Evolutionary conservation across 2,329 filamentous ascomycete species (phyloP).

Genomic region (Verticillium zaregamsianum): DNA sequence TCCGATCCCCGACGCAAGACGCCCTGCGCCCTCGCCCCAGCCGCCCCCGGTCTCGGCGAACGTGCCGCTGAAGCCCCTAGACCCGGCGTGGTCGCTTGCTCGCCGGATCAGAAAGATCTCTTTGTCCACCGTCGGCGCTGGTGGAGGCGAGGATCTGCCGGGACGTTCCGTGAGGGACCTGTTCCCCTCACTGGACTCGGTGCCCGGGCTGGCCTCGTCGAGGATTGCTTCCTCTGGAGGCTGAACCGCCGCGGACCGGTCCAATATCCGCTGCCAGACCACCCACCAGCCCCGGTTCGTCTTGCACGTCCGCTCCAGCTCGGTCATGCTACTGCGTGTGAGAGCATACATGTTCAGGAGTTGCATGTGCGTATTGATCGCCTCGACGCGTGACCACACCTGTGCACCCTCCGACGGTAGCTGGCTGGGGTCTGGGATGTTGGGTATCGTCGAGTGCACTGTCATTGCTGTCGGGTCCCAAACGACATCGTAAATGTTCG

Average conservation of each 20-base stretch:
- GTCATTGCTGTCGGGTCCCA: conserved; percentile 56
- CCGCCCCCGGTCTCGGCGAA: conserved; percentile 32
- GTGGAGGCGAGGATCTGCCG: not conserved
- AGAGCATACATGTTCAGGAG: conserved; percentile 53
- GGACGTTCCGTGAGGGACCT: conserved; percentile 1
- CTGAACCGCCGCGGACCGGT: conserved; percentile 19
- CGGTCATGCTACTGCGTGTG: conserved; percentile 36
- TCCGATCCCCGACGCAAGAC: conserved; percentile 68
- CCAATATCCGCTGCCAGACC: conserved; percentile 58
- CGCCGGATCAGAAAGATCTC: conserved; percentile 59
- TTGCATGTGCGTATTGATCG: conserved; percentile 61
- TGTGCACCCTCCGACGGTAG: not conserved
- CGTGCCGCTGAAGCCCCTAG: conserved; percentile 28
- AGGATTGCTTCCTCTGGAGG: conserved; percentile 9
- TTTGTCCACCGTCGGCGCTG: conserved; percentile 33
- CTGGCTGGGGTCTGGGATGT: conserved; percentile 46
- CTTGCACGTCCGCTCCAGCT: conserved; percentile 60
- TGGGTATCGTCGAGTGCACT: conserved; percentile 61
- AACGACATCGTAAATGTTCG: conserved; percentile 56
- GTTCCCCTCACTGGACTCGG: not conserved
- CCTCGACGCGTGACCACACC: conserved; percentile 58
- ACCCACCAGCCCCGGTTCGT: conserved; percentile 67
- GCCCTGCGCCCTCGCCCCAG: conserved; percentile 52
- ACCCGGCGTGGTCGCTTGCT: conserved; percentile 50
- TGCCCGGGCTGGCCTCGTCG: not conserved